Conservation (phyloP, 2,329 filamentous ascomycete species). For the Stylonectria norvegica region DNA sequence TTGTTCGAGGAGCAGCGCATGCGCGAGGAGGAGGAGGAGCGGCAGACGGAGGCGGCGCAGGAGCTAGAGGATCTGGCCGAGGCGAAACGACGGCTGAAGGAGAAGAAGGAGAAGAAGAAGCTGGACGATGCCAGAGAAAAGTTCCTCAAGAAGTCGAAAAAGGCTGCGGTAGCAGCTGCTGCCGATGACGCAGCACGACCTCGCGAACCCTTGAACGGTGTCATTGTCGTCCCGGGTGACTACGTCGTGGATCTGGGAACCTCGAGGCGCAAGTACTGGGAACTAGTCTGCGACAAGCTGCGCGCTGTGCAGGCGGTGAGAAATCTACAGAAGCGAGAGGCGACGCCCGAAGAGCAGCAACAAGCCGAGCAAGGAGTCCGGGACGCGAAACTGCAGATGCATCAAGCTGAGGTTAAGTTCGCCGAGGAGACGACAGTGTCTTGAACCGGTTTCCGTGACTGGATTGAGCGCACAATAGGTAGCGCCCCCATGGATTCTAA, state of each 20-base stretch:
- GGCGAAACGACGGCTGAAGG: slow-evolving; percentile 35
- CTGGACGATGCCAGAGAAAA: slow-evolving; percentile 28
- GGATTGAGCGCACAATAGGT: slow-evolving; percentile 12
- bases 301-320: slow-evolving; percentile 37
- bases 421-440: slow-evolving; percentile 25
- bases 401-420: slow-evolving; percentile 37
- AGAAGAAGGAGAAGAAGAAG: slow-evolving; percentile 41
- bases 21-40: slow-evolving; percentile 35
- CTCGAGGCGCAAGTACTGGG: slow-evolving; percentile 37
- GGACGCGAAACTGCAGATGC: slow-evolving; percentile 32
- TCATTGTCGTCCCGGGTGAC: slow-evolving; percentile 35
- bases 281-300: slow-evolving; percentile 40
- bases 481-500: slow-evolving; percentile 18
- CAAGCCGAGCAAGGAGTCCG: slow-evolving; percentile 29
- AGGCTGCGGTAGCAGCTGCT: slow-evolving; percentile 31
- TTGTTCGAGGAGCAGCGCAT: slow-evolving; percentile 37
- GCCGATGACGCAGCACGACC: slow-evolving; percentile 16
- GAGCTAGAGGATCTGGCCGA: slow-evolving; percentile 39
- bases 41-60: slow-evolving; percentile 36
- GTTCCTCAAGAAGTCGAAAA: slow-evolving; percentile 34
- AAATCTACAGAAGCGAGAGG: slow-evolving; percentile 28
- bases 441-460: slow-evolving; percentile 8
- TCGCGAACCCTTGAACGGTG: slow-evolving; percentile 32
- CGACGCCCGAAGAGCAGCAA: slow-evolving; percentile 25
- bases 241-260: slow-evolving; percentile 30